Base-by-base conservation (phyloP, 148 eudicot species). In the Rhododendron vialii region DNA sequence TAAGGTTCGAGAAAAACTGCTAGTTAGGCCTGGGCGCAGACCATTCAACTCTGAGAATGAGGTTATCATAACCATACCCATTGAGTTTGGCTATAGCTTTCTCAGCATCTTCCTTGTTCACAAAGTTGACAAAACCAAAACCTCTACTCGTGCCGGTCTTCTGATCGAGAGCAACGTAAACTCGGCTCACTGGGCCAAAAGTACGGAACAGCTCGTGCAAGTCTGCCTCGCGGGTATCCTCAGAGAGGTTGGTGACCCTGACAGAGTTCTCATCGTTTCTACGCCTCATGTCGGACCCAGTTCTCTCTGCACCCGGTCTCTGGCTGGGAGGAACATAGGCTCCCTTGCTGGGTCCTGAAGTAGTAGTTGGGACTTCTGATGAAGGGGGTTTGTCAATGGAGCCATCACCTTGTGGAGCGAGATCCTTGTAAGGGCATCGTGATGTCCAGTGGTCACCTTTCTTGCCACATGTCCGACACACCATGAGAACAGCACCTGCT, bases 221-320 rank as follows among this genome's bases (percentile, higher is more conserved):
- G 85, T 95, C 98, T 0, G 93, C 90, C 88, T 96, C 98, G 61
- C 98, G 86, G 15, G 98, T 96, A 88, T 96, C 98, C 85, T 96
- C 98, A 0, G 98, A 96, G n/a, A 94, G 93, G 89, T 96, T 96
- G 48, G 95, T 93, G 24, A 94, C 98, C 87, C 98, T 90, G n/a
- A 96, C 98, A 2, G 98, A 94, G 91, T 96, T 96, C 90, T 96
- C 98, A 24, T 96, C 96, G 35, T 94, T 94, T n/a, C 98, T 91
- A 33, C 98, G 93, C 87, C 96, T 92, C 98, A 92, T 93, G 84
- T 96, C 98, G 7, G 92, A 83, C 8, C 90, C 94, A 55, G 69
- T 74, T 83, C 93, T 92, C 84, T 90, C 92, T 17, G 87, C 92
- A 82, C 98, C 98, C 5, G 90, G 89, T 75, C 98, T 92, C 94